Base-by-base conservation (phyloP, 228 moss, liverwort and hornwort species). In the Sphagnum fallax region DNA sequence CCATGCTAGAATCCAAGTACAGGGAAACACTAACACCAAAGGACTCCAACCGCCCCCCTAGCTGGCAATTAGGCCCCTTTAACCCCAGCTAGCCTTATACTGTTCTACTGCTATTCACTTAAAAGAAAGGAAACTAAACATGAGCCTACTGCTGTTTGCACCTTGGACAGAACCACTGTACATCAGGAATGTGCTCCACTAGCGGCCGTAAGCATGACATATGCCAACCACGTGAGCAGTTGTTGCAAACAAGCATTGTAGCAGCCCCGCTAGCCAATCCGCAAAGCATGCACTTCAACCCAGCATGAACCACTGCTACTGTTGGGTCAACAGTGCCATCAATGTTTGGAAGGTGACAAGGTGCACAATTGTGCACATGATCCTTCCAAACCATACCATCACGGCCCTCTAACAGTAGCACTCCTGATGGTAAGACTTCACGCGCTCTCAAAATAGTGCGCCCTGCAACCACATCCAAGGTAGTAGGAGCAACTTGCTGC, bases 361-460 rank as follows among this genome's bases (percentile, higher is more conserved):
- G 70, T 0, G 70, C 47, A 55, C 63, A 75, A 32, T 70, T 70
- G 4, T 52, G 47, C 5, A 47, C 6, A 53, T 64, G 62, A 52
- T 75, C 70, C 48, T 69, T 70, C 62, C 52, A 61, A 4, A n/a
- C 47, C 13, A 15, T 13, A 14, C 73, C 73, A 74, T 74, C 68
- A 5, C 5, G 16, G 1, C 68, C 73, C 51, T 74, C 58, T 0
- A 74, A 52, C 10, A 60, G 12, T 0, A 74, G n/a, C 1, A 74
- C 60, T 16, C 60, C 62, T 4, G 5, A 6, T 47, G 32, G 48
- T 5, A 18, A 8, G 5, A 61, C 59, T 16, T 11, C 60, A 16
- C 6, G 4, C 16, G 62, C 70, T 47, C 70, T 10, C 32, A 70
- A 70, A 47, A 70, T 70, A 10, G 13, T 10, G 8, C 47, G 32